Evolutionary conservation across 208 protist genomes (phyloP).

Genomic region (Zelonia costaricensis): DNA sequence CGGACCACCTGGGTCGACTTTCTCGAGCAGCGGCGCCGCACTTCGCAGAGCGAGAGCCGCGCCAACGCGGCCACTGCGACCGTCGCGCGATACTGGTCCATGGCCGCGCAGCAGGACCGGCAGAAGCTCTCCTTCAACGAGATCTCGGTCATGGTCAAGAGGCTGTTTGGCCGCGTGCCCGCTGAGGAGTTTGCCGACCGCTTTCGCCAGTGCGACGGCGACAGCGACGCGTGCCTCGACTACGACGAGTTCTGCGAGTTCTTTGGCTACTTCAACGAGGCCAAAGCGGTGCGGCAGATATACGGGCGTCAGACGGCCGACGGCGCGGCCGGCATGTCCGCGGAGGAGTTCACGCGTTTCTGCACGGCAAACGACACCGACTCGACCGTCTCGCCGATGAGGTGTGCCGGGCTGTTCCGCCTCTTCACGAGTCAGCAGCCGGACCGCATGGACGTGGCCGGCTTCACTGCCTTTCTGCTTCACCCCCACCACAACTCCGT

Average conservation of each 20-base stretch:
- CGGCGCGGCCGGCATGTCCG: slow-evolving; percentile 10
- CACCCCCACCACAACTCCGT: slow-evolving; percentile 22
- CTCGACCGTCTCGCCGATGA: slow-evolving; percentile 18
- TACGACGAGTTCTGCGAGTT: slow-evolving; percentile 47
- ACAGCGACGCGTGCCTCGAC: slow-evolving; percentile 34
- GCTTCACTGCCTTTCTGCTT: slow-evolving; percentile 40
- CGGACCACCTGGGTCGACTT: slow-evolving; percentile 33
- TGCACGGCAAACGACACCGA: slow-evolving; percentile 18
- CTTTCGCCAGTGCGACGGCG: slow-evolving; percentile 28
- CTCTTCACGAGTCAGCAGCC: slow-evolving; percentile 33
- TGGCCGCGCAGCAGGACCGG: slow-evolving; percentile 17
- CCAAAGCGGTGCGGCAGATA: slow-evolving; percentile 14
- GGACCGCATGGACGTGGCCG: slow-evolving; percentile 29
- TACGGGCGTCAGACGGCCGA: slow-evolving; percentile 6
- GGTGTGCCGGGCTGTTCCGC: slow-evolving; percentile 28
- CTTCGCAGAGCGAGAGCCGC: slow-evolving; percentile 21
- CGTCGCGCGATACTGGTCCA: slow-evolving; percentile 19
- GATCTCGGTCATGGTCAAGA: slow-evolving; percentile 22
- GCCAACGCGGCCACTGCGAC: slow-evolving; percentile 8
- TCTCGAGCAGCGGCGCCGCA: slow-evolving; percentile 32
- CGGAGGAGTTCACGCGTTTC: slow-evolving; percentile 28
- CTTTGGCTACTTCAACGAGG: slow-evolving; percentile 35
- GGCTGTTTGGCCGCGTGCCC: slow-evolving; percentile 30
- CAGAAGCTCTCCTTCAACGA: slow-evolving; percentile 30
- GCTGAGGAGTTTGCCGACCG: slow-evolving; percentile 19